Evolutionary conservation across 1,284 basidiomycete species (phyloP).

Genomic region (Microbotryum intermedium): DNA sequence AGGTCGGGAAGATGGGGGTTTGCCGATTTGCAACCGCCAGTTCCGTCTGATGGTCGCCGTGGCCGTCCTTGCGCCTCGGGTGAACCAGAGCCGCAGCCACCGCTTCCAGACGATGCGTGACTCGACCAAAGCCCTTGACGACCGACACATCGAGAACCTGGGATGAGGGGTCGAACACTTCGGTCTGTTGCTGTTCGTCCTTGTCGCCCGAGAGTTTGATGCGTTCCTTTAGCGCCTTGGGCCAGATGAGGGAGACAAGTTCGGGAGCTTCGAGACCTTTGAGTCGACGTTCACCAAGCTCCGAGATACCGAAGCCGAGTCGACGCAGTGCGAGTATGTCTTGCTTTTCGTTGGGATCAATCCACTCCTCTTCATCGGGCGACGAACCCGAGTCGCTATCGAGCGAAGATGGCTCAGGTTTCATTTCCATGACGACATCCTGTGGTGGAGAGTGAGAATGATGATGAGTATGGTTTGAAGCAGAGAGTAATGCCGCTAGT

Average conservation of each 20-base stretch:
- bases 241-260: conserved; percentile 74
- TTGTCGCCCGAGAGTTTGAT: conserved; percentile 37
- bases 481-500: neutral
- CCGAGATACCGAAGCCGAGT: conserved; percentile 64
- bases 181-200: conserved; percentile 48
- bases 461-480: too few species aligned
- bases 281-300: conserved; percentile 81
- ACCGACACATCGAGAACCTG: conserved; percentile 24
- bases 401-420: conserved; percentile 27
- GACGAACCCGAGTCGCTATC: conserved; percentile 37
- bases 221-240: conserved; percentile 64
- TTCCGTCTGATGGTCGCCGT: conserved; percentile 1
- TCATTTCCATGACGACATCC: conserved; percentile 37
- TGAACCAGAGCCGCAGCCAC: conserved; percentile 19
- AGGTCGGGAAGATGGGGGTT: conserved; percentile 45
- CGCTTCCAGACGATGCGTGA: conserved; percentile 26
- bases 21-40: conserved; percentile 42
- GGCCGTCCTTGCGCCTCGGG: neutral
- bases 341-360: conserved; percentile 35
- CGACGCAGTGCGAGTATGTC: conserved; percentile 53
- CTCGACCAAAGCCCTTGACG: conserved; percentile 22
- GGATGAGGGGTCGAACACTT: conserved; percentile 40
- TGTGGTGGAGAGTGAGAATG: conserved; percentile 7
- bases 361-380: conserved; percentile 28
- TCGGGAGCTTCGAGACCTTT: conserved; percentile 75